Conservation (phyloP, 805 yeast species). For the Ogataea zsoltii region DNA sequence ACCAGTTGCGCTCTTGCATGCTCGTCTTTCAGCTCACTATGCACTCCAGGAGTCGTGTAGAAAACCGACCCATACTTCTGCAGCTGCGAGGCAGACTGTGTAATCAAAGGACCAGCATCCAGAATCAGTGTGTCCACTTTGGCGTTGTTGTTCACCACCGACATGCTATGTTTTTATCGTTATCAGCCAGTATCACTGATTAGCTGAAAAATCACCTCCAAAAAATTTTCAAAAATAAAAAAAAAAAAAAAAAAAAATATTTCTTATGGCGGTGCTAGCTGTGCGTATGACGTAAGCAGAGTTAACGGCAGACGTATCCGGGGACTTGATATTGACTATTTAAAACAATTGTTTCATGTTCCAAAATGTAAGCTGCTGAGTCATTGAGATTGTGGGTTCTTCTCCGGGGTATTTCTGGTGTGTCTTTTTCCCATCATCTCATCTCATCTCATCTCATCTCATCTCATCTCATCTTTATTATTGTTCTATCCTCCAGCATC, state of each 20-base stretch:
- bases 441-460: no score
- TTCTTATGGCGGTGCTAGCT: background rate
- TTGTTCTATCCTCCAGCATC: no score
- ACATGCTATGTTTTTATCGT: conserved; percentile 9
- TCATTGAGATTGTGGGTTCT: no score
- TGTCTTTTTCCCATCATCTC: no score
- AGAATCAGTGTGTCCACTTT: conserved; percentile 64
- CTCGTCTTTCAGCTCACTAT: conserved; percentile 83
- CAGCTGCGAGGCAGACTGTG: conserved; percentile 75
- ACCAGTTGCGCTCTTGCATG: conserved; percentile 74
- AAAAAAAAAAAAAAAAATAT: conserved; percentile 3
- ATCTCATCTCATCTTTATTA: no score
- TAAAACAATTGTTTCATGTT: no score
- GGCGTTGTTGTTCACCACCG: conserved; percentile 9
- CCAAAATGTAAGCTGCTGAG: no score
- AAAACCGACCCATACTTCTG: conserved; percentile 70
- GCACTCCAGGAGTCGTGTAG: conserved; percentile 91
- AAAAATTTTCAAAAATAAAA: conserved; percentile 1
- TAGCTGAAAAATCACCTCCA: background rate
- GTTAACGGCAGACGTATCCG: no score
- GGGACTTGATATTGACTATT: no score
- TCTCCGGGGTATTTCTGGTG: no score
- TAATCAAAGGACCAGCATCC: conserved; percentile 94
- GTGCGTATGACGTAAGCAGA: background rate
- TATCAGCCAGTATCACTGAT: no score